These are phyloP conservation scores for Phtheirospermum japonicum DNA, from an alignment of 257 asterid species.

Conservation along the genomic window DNA sequence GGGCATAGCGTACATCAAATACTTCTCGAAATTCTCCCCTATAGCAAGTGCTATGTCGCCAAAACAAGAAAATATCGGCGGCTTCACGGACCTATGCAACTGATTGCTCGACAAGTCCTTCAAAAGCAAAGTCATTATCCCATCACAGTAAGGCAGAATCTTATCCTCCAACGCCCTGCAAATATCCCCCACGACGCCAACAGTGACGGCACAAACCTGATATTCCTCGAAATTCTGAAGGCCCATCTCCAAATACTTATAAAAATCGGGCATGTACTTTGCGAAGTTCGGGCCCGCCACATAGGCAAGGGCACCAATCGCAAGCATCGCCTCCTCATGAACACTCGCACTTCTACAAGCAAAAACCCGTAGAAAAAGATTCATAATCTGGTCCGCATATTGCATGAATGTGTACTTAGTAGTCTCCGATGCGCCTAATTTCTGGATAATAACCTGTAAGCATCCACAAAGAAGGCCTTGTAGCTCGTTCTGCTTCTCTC, in stretches of 20 bases:
- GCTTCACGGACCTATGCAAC: conserved; percentile 84
- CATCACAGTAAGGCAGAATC: conserved; percentile 75
- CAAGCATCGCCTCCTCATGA: conserved; percentile 94
- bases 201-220: conserved; percentile 88
- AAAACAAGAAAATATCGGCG: conserved; percentile 85
- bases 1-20: conserved; percentile 83
- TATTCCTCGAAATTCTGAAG: conserved; percentile 92
- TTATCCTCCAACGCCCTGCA: conserved; percentile 85
- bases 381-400: conserved; percentile 80
- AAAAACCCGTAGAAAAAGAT: conserved; percentile 64
- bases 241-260: conserved; percentile 84
- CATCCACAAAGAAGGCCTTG: conserved; percentile 90
- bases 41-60: conserved; percentile 87
- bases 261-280: conserved; percentile 78
- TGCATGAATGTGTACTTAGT: conserved; percentile 66
- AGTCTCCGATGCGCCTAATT: conserved; percentile 59
- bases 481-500: conserved; percentile 74
- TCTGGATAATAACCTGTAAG: conserved; percentile 78
- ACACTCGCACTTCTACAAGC: conserved; percentile 85
- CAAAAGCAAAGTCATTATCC: conserved; percentile 78
- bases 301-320: conserved; percentile 88
- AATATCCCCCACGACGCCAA: conserved; percentile 87
- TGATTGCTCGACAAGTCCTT: conserved; percentile 76
- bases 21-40: conserved; percentile 79
- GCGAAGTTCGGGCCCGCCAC: conserved; percentile 62